Percentiles rank a stretch among this genome's conserved stretches.
Conservation (phyloP, 2,329 filamentous ascomycete species). For the Calcarisporium arbuscula region DNA sequence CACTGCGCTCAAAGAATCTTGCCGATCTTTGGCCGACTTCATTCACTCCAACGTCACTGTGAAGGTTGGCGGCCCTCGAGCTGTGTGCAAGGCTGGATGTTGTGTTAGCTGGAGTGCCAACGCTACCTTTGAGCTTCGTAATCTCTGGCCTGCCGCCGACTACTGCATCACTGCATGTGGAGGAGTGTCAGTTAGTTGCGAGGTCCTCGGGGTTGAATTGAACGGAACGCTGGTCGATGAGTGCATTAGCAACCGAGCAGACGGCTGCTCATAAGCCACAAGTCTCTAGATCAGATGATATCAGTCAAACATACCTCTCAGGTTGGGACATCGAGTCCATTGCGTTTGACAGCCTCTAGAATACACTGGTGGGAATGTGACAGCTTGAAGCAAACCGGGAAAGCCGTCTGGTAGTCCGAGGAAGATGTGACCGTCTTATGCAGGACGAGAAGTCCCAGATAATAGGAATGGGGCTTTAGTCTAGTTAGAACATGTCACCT, state of each 20-base stretch:
- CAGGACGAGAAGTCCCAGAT: too few species aligned
- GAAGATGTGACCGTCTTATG: too few species aligned
- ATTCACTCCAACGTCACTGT: constrained; percentile 3
- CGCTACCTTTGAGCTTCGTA: constrained; percentile 3
- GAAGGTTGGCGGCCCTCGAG: constrained; percentile 4
- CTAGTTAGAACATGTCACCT: too few species aligned
- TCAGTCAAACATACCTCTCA: too few species aligned
- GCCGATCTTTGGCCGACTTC: background rate
- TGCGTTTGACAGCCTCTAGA: too few species aligned
- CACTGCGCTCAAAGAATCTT: constrained; percentile 1
- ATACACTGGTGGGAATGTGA: too few species aligned
- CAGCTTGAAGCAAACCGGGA: too few species aligned
- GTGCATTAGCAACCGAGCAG: constrained; percentile 7
- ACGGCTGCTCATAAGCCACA: constrained; percentile 4
- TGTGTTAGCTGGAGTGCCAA: constrained; percentile 8
- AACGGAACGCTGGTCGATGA: constrained; percentile 4
- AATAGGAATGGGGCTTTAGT: too few species aligned
- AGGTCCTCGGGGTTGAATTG: constrained; percentile 2
- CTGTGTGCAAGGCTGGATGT: constrained; percentile 5
- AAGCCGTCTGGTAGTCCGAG: too few species aligned
- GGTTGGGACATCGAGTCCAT: too few species aligned
- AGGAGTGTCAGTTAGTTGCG: constrained; percentile 1
- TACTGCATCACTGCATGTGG: constrained; percentile 2
- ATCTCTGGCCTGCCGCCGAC: constrained; percentile 4
- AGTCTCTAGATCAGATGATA: too few species aligned